Base-by-base conservation (phyloP, 768 basidiomycete species). In the Sutorius australiensis region DNA sequence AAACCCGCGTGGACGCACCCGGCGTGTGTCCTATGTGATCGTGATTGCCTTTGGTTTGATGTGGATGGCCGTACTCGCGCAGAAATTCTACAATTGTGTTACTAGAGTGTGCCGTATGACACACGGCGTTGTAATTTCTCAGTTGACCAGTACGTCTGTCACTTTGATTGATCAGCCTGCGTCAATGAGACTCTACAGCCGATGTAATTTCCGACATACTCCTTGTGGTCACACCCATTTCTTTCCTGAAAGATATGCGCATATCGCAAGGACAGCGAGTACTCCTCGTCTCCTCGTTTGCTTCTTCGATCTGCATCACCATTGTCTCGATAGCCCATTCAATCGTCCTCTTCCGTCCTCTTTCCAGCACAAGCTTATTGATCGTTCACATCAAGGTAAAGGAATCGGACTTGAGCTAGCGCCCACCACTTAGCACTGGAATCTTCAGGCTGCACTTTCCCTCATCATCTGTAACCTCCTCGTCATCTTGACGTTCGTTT, bases 401-500 rank as follows among this genome's bases (percentile, higher is more conserved):
- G n/a, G 13, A 16, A 7, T n/a, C 17, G 17, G 14, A 28, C 19
- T 40, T 17, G 10, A 10, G 3, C 30, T 19, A 5, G 19, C 13
- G 31, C n/a, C 19, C 24, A 27, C 11, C 33, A 28, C 21, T 38
- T 3, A 49, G 2, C 45, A 30, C 41, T 7, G 12, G 19, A 32
- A 40, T 48, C n/a, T 3, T 45, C 34, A 67, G 62, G 52, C 51
- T 24, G 63, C 61, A 27, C 41, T 65, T 43, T 56, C 63, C 7
- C 30, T 63, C 14, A 33, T 67, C 13, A 47, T 57, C 24, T 59
- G 54, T 30, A 64, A 65, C 38, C 48, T 69, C 24, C 59, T 63
- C 16, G 44, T 69, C 31, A 48, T 61, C 38, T 46, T 55, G 44
- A 55, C 49, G 13, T 58, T 62, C n/a, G 37, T 19, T 17, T 61